Conservation (phyloP, 495 filamentous ascomycete genomes). For the Podospora bellae-mahoneyi region DNA sequence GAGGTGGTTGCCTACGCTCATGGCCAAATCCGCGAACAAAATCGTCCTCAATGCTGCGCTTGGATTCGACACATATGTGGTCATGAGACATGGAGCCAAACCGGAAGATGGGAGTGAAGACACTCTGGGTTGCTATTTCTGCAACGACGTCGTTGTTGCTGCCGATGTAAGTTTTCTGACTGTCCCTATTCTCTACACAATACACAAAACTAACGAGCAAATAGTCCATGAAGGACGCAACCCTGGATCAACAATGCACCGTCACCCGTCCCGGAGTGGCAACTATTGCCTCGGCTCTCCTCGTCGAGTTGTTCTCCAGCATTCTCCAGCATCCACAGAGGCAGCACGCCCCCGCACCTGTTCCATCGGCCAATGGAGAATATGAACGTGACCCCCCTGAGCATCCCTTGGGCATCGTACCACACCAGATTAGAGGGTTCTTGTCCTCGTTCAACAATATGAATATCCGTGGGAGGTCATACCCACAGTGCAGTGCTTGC, state of each 20-base stretch:
- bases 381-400: conserved; percentile 56
- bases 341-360: conserved; percentile 58
- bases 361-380: conserved; percentile 27
- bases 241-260: conserved; percentile 96
- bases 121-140: conserved; percentile 94
- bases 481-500: conserved; percentile 90
- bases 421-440: conserved; percentile 91
- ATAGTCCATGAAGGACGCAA: conserved; percentile 87
- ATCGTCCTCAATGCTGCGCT: conserved; percentile 95
- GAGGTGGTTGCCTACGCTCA: conserved; percentile 94
- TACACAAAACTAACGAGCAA: conserved; percentile 40
- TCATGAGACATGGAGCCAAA: conserved; percentile 85
- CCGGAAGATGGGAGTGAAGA: conserved; percentile 48
- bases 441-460: conserved; percentile 83
- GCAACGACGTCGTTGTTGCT: conserved; percentile 94
- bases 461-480: conserved; percentile 73
- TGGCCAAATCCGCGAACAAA: conserved; percentile 89
- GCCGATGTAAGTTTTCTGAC: conserved; percentile 69
- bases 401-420: conserved; percentile 82
- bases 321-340: conserved; percentile 75
- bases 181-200: not conserved
- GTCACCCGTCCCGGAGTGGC: conserved; percentile 92
- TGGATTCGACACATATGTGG: conserved; percentile 94
- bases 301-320: conserved; percentile 86
- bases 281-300: conserved; percentile 84